These are phyloP conservation scores for Naganishia friedmannii DNA, from an alignment of 768 basidiomycete species.

Conservation along the genomic window DNA sequence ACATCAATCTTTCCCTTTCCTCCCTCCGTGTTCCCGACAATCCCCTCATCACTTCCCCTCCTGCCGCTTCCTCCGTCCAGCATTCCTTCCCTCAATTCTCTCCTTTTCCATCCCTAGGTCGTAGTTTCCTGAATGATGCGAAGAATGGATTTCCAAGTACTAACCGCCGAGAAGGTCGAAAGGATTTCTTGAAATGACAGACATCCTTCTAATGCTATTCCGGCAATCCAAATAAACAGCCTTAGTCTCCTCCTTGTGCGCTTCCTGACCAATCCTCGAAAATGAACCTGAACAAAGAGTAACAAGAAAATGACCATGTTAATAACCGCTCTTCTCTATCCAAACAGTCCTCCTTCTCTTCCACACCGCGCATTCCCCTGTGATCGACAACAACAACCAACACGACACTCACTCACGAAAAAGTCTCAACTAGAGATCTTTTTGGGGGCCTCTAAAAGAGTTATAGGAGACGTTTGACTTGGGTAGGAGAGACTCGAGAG, in stretches of 20 bases:
- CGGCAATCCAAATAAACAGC: not conserved
- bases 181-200: conserved; percentile 34
- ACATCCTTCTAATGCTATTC: conserved; percentile 26
- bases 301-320: conserved; percentile 18
- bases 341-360: not conserved
- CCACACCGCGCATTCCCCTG: not conserved
- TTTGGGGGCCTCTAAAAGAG: conserved; percentile 10
- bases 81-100: too few species aligned
- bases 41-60: not conserved
- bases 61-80: too few species aligned
- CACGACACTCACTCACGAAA: conserved; percentile 26
- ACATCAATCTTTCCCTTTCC: too few species aligned
- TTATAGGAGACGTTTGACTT: not conserved
- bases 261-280: not conserved
- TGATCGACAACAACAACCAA: not conserved
- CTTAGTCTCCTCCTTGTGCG: not conserved
- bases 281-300: conserved; percentile 7
- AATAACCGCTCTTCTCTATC: not conserved
- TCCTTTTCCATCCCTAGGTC: not conserved
- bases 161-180: conserved; percentile 36
- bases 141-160: not conserved
- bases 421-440: conserved; percentile 24
- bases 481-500: conserved; percentile 21
- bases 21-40: too few species aligned
- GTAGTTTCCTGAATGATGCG: not conserved